These are phyloP conservation scores for Picea glauca DNA, from an alignment of 75 land plant genomes.

Conservation along the genomic window DNA sequence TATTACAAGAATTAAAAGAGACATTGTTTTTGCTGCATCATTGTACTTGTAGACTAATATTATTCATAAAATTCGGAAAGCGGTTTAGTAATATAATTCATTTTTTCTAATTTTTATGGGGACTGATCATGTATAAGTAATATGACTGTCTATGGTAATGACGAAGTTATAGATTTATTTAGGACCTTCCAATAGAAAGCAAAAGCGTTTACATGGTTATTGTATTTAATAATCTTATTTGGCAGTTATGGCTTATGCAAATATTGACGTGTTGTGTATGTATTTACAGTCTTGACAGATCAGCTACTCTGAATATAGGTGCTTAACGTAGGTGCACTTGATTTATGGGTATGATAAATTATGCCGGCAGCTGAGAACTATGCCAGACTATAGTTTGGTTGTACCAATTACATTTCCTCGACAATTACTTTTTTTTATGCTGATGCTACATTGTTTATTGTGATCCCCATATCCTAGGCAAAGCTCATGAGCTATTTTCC, in stretches of 20 bases:
- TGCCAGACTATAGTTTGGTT: background rate
- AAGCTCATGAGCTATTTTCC: no score
- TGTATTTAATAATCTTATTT: background rate
- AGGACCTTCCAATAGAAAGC: background rate
- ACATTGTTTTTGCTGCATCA: conserved; percentile 95
- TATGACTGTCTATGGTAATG: background rate
- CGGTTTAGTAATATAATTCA: background rate
- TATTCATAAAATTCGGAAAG: background rate
- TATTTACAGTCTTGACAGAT: background rate
- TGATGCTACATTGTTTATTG: no score
- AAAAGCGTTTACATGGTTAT: background rate
- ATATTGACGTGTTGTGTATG: background rate
- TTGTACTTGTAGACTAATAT: conserved; percentile 59
- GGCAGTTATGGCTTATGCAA: background rate
- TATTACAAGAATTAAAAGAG: conserved; percentile 72
- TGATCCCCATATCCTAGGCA: no score
- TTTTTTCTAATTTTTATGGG: background rate
- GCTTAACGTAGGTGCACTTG: background rate
- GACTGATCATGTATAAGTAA: background rate
- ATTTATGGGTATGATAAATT: background rate
- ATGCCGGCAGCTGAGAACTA: background rate
- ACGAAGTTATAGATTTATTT: background rate
- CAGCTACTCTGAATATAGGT: background rate
- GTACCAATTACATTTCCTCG: background rate
- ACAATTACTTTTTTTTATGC: no score